Evolutionary conservation across 345 rosid genomes (phyloP).

Genomic region (Gossypium stocksii): DNA sequence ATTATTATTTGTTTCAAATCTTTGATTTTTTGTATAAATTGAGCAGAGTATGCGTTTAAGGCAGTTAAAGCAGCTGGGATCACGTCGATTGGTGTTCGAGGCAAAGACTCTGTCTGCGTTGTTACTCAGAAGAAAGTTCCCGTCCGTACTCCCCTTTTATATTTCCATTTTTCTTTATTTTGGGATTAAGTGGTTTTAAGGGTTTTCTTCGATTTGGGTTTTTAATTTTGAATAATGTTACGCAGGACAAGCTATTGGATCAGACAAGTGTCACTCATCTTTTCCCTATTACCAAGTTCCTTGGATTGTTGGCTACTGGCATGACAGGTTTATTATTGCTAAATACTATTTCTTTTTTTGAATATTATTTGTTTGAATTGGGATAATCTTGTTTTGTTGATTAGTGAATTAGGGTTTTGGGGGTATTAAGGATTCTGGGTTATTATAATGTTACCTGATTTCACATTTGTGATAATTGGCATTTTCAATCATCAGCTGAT

Average conservation of each 20-base stretch:
- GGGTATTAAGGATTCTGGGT: conserved; percentile 2
- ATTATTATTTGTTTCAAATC: not conserved
- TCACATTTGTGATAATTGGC: not conserved
- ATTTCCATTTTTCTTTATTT: not conserved
- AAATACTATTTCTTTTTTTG: not conserved
- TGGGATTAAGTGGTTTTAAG: not conserved
- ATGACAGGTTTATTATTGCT: conserved; percentile 60
- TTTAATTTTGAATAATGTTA: not conserved
- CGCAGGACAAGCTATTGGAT: conserved; percentile 98
- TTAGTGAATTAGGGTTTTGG: not conserved
- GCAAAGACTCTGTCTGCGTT: conserved; percentile 90
- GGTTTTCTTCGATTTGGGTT: conserved; percentile 14
- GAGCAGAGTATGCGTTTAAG: conserved; percentile 88
- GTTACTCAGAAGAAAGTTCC: conserved; percentile 99
- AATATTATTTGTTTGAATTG: not conserved
- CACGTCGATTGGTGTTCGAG: conserved; percentile 92
- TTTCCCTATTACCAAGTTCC: conserved; percentile 83
- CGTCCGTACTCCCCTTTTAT: conserved; percentile 24
- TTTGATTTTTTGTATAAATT: not conserved
- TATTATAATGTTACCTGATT: not conserved
- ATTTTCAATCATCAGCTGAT: conserved; percentile 63
- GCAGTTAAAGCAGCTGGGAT: conserved; percentile 94
- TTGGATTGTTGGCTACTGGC: conserved; percentile 94
- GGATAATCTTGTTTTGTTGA: not conserved
- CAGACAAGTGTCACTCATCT: conserved; percentile 90